phyloP scores from a whole-genome alignment of 1,284 basidiomycete species.

The Cryptococcus jaspeensis region DNA sequence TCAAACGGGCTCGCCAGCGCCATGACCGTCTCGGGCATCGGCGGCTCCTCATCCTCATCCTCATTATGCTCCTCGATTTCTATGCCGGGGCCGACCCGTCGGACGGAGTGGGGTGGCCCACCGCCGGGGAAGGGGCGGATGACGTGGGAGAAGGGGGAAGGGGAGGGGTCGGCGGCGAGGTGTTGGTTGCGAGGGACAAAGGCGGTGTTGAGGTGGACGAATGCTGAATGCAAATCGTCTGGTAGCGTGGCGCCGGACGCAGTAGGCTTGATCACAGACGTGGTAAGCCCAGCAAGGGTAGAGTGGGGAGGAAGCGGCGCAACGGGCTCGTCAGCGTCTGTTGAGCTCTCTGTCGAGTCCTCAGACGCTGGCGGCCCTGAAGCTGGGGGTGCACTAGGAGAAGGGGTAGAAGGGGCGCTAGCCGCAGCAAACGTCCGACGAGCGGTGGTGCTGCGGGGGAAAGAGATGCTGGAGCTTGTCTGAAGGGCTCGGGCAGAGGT shows the following conservation, averaged over 20 bases:
- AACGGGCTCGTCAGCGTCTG: neutral
- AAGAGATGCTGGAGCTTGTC: constrained; percentile 2
- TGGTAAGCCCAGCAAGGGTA: neutral
- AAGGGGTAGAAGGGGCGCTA: neutral
- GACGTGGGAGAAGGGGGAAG: constrained; percentile 15
- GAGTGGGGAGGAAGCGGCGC: neutral
- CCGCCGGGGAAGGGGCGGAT: constrained; percentile 11
- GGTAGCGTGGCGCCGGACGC: constrained; percentile 6
- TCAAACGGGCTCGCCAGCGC: constrained; percentile 82
- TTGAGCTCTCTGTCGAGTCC: neutral
- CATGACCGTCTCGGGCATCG: constrained; percentile 41
- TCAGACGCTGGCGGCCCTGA: neutral
- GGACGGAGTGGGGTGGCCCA: constrained; percentile 1
- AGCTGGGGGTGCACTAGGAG: neutral
- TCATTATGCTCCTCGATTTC: neutral
- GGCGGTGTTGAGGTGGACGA: constrained; percentile 15
- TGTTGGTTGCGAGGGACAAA: constrained; percentile 17
- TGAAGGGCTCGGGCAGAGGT: constrained; percentile 7
- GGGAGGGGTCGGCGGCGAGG: constrained; percentile 9
- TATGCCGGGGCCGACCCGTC: neutral
- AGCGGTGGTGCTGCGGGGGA: constrained; percentile 8
- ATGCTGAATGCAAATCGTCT: constrained; percentile 6
- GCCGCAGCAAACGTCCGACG: constrained; percentile 15
- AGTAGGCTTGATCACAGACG: constrained; percentile 1
- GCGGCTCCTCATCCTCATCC: neutral